Evolutionary conservation across 352 stramenopile species (phyloP).

Genomic region (Elongisporangium prolatum): DNA sequence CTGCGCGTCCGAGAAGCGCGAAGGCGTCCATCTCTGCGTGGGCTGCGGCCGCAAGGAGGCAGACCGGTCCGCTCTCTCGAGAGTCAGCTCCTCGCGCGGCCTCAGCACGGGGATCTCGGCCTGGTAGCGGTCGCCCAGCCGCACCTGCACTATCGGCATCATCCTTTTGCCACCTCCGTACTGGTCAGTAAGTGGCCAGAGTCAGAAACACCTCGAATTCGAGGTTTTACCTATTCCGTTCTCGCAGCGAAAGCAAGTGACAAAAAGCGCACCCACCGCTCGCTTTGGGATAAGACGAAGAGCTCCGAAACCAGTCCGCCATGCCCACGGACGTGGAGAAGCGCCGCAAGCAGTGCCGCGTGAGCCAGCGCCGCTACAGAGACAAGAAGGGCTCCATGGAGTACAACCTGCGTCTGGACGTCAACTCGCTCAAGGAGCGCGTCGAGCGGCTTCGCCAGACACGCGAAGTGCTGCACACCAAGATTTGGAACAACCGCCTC

Average conservation of each 20-base stretch:
- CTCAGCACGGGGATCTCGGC: slow-evolving; percentile 52
- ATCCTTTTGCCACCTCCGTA: neutral
- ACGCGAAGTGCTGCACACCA: slow-evolving; percentile 38
- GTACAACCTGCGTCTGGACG: slow-evolving; percentile 63
- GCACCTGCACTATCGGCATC: neutral
- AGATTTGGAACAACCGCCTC: slow-evolving; percentile 34
- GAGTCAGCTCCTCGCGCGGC: slow-evolving; percentile 15
- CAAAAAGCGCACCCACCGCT: neutral
- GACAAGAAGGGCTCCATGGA: slow-evolving; percentile 59
- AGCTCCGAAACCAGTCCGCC: neutral
- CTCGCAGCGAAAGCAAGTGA: neutral
- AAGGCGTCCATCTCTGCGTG: slow-evolving; percentile 2
- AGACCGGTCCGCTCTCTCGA: neutral
- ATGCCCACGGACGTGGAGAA: slow-evolving; percentile 27
- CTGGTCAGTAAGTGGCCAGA: neutral
- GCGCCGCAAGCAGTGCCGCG: slow-evolving; percentile 51
- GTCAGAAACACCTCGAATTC: neutral
- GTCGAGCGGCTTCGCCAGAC: slow-evolving; percentile 45
- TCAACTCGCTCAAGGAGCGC: slow-evolving; percentile 51
- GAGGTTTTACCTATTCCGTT: neutral
- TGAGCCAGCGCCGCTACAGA: slow-evolving; percentile 66
- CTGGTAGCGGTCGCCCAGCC: slow-evolving; percentile 14
- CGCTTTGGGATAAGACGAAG: neutral
- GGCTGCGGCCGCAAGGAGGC: neutral
- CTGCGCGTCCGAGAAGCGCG: slow-evolving; percentile 22